Conservation (phyloP, 2,329 filamentous ascomycete species). For the Fusarium gaditjirri region DNA sequence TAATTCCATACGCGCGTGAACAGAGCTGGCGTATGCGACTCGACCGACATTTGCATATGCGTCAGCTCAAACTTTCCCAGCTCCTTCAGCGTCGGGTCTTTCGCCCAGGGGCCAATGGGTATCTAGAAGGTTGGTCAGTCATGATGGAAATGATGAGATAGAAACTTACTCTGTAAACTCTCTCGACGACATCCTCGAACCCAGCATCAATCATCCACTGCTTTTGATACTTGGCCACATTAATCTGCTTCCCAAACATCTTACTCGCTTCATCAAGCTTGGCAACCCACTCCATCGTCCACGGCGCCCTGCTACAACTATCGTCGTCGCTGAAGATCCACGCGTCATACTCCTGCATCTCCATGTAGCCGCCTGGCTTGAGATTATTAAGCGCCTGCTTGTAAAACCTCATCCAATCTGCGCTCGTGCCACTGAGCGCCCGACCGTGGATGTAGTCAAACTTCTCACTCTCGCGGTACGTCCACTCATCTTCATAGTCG, state of each 20-base stretch:
- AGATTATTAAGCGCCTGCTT: slow-evolving; percentile 43
- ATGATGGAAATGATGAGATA: no score
- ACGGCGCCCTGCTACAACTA: slow-evolving; percentile 50
- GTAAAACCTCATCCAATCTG: slow-evolving; percentile 49
- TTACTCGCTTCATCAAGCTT: slow-evolving; percentile 51
- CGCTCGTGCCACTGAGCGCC: slow-evolving; percentile 48
- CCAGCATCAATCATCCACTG: slow-evolving; percentile 54
- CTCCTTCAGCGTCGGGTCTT: slow-evolving; percentile 51
- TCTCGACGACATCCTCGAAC: slow-evolving; percentile 49
- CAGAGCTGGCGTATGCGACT: slow-evolving; percentile 54
- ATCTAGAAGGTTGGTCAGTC: slow-evolving; percentile 40
- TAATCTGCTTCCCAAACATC: slow-evolving; percentile 53
- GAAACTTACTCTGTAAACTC: slow-evolving; percentile 22
- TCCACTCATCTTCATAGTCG: slow-evolving; percentile 66
- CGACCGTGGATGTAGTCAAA: slow-evolving; percentile 54
- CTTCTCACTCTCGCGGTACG: slow-evolving; percentile 43
- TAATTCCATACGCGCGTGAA: slow-evolving; percentile 53
- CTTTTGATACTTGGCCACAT: slow-evolving; percentile 51
- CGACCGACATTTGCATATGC: slow-evolving; percentile 57
- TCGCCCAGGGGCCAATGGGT: slow-evolving; percentile 54
- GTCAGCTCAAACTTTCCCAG: slow-evolving; percentile 50
- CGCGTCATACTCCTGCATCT: slow-evolving; percentile 54
- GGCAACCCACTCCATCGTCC: slow-evolving; percentile 53
- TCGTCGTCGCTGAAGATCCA: slow-evolving; percentile 54
- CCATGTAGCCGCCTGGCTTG: slow-evolving; percentile 51